Percentiles rank a stretch among this genome's conserved stretches.
Evolutionary conservation across 73 alveolate genomes (phyloP).

Genomic region (Paramecium primaurelia): DNA sequence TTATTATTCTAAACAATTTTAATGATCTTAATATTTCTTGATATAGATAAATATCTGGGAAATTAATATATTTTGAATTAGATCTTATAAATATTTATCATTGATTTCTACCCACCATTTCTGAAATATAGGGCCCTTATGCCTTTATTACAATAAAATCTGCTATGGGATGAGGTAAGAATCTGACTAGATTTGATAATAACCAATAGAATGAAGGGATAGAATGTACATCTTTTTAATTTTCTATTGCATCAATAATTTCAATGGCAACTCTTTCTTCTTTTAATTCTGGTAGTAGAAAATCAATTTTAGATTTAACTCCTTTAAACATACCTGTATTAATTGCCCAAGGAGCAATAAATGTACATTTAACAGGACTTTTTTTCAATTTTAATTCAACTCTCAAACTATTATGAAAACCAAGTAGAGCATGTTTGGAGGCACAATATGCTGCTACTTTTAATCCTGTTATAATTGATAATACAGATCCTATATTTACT

Average conservation of each 20-base stretch:
- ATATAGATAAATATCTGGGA: no score
- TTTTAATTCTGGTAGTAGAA: not conserved
- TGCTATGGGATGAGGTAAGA: not conserved
- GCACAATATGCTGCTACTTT: slow-evolving; percentile 22
- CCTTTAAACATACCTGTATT: slow-evolving; percentile 29
- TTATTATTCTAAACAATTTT: no score
- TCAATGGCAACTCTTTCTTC: not conserved
- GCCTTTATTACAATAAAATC: not conserved
- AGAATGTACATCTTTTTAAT: not conserved
- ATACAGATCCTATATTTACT: not conserved
- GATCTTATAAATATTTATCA: not conserved
- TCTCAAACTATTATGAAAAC: slow-evolving; percentile 38
- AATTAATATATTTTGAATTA: not conserved
- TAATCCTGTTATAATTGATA: not conserved
- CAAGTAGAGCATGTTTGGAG: not conserved
- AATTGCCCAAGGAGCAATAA: slow-evolving; percentile 25
- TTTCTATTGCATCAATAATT: slow-evolving; percentile 4
- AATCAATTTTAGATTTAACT: not conserved
- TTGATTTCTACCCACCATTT: not conserved
- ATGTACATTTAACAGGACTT: not conserved
- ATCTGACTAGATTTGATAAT: not conserved
- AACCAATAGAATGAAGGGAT: not conserved
- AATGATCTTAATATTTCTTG: no score
- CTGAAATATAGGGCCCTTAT: not conserved
- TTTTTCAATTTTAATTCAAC: not conserved